Percentiles rank a stretch among this genome's conserved stretches.
Evolutionary conservation across 768 basidiomycete species (phyloP).

Genomic region (Russula griseocarnosa): DNA sequence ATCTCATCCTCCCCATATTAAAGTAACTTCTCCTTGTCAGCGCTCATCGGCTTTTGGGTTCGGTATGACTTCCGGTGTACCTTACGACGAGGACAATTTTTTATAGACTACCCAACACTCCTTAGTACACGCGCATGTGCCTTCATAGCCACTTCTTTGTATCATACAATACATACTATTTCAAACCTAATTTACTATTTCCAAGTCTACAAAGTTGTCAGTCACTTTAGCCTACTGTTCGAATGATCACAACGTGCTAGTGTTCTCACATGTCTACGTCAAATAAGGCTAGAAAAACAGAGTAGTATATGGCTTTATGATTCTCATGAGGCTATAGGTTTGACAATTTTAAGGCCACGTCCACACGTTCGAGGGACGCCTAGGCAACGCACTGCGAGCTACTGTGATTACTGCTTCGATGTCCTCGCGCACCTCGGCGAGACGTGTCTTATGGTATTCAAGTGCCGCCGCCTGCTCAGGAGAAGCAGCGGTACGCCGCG

Average conservation of each 20-base stretch:
- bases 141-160: not conserved
- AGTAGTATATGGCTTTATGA: too few relatives aligned
- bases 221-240: too few relatives aligned
- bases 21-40: not conserved
- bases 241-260: too few relatives aligned
- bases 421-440: constrained; percentile 9
- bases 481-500: constrained; percentile 11
- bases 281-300: too few relatives aligned
- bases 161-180: constrained; percentile 15
- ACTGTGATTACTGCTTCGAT: constrained; percentile 6
- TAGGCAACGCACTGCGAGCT: not conserved
- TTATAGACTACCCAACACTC: constrained; percentile 11
- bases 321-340: too few relatives aligned
- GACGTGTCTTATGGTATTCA: constrained; percentile 7
- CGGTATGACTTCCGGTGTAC: not conserved
- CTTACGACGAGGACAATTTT: constrained; percentile 7
- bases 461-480: constrained; percentile 17
- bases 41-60: not conserved
- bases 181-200: constrained; percentile 6
- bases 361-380: too few relatives aligned
- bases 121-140: not conserved
- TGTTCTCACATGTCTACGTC: too few relatives aligned
- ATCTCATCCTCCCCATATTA: not conserved
- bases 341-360: not conserved
- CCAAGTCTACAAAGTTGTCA: not conserved